Conservation (phyloP, 257 asterid genomes). For the Capsicum pubescens region DNA sequence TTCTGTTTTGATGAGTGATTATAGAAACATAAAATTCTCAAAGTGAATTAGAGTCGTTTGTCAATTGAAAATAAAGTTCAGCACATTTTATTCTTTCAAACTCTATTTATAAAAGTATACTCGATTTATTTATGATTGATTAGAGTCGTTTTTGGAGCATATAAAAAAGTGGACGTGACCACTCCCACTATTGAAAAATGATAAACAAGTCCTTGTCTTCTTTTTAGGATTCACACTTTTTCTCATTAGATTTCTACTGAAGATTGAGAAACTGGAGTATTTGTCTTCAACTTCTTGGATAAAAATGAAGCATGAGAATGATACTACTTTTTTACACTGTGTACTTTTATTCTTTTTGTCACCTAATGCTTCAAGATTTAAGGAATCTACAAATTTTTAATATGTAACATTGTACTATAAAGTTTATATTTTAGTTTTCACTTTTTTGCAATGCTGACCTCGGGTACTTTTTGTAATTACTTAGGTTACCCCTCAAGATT, state of each 20-base stretch:
- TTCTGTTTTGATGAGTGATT: not conserved
- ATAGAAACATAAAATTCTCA: not conserved
- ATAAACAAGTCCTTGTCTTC: not conserved
- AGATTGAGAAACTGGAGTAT: not conserved
- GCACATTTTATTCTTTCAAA: not conserved
- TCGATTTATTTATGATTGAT: not conserved
- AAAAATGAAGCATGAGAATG: not conserved
- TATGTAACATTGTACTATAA: not conserved
- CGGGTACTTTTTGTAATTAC: not conserved
- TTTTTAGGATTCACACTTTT: slow-evolving; percentile 23
- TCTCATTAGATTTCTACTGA: not conserved
- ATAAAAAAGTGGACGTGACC: not conserved
- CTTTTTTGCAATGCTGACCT: not conserved
- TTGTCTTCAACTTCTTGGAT: not conserved
- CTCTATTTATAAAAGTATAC: not conserved
- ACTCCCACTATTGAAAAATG: not conserved
- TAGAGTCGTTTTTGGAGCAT: not conserved
- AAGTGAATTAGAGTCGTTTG: not conserved
- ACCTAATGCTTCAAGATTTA: not conserved
- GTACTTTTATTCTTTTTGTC: slow-evolving; percentile 1
- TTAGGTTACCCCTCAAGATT: slow-evolving; percentile 80
- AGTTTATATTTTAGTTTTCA: not conserved
- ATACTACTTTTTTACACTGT: not conserved
- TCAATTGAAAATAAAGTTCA: accelerated
- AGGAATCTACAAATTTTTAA: not conserved